A percentile compares a stretch with the other conserved stretches of the same genome.
These are phyloP conservation scores for Erodium trifolium DNA, from an alignment of 441 rosid species.

Conservation along the genomic window DNA sequence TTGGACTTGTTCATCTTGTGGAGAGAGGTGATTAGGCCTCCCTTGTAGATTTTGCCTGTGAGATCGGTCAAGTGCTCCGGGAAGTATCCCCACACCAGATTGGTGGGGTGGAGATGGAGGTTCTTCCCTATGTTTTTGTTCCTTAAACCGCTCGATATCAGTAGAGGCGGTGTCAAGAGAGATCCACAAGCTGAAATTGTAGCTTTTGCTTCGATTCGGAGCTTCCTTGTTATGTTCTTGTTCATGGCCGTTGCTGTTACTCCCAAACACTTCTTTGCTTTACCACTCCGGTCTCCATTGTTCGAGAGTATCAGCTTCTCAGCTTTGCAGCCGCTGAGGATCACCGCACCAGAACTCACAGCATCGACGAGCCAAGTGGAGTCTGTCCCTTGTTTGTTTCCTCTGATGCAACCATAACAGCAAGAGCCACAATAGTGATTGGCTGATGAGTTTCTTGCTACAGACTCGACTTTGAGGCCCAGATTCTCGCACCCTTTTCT, in stretches of 20 bases:
- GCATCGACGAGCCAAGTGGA: slow-evolving; percentile 81
- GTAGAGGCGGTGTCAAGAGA: slow-evolving; percentile 63
- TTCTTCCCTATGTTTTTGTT: slow-evolving; percentile 60
- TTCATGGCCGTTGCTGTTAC: slow-evolving; percentile 38
- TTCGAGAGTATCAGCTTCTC: slow-evolving; percentile 45
- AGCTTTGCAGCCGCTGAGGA: slow-evolving; percentile 74
- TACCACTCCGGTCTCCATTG: slow-evolving; percentile 18
- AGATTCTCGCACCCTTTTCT: slow-evolving; percentile 67
- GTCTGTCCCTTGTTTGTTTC: slow-evolving; percentile 80
- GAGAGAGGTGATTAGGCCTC: slow-evolving; percentile 79
- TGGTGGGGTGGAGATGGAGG: slow-evolving; percentile 76
- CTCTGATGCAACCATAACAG: slow-evolving; percentile 61
- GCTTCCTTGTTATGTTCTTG: slow-evolving; percentile 27
- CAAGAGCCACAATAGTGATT: slow-evolving; percentile 76
- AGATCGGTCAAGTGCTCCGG: slow-evolving; percentile 44
- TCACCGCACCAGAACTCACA: slow-evolving; percentile 50
- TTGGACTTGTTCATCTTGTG: slow-evolving; percentile 40
- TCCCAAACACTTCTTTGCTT: slow-evolving; percentile 63
- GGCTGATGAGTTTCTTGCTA: slow-evolving; percentile 63
- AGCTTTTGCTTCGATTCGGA: slow-evolving; percentile 58
- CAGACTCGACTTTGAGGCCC: slow-evolving; percentile 40
- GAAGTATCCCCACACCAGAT: slow-evolving; percentile 86
- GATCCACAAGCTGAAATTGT: slow-evolving; percentile 80
- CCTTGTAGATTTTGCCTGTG: slow-evolving; percentile 53
- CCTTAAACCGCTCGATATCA: slow-evolving; percentile 69